A percentile compares a stretch with the other conserved stretches of the same genome.
phyloP scores from a whole-genome alignment of 2,329 filamentous ascomycete species.

The Pyrenophora seminiperda region DNA sequence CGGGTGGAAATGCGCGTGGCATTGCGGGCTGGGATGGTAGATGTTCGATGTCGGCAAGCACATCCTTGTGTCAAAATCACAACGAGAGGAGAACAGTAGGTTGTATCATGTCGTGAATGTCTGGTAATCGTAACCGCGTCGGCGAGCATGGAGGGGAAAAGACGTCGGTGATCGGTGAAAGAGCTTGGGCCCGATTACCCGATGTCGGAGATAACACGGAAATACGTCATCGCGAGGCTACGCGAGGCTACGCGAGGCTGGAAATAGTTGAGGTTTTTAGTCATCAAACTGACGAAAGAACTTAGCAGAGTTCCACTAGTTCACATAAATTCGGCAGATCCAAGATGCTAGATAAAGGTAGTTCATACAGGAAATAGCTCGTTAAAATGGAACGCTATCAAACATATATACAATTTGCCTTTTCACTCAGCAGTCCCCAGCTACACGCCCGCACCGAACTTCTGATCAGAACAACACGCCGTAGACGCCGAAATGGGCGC shows the following conservation, averaged over 20 bases:
- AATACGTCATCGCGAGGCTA: slow-evolving; percentile 3
- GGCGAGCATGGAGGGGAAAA: slow-evolving; percentile 10
- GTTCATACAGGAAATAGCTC: neutral
- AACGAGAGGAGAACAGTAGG: neutral
- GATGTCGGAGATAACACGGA: slow-evolving; percentile 7
- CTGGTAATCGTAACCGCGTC: neutral
- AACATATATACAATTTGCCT: neutral
- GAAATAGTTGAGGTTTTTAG: no score
- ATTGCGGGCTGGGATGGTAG: slow-evolving; percentile 41
- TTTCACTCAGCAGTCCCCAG: neutral
- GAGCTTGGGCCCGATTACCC: slow-evolving; percentile 20
- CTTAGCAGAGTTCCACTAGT: no score
- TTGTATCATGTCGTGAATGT: slow-evolving; percentile 13
- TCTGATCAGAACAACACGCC: slow-evolving; percentile 24
- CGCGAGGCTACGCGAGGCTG: neutral
- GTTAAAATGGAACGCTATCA: neutral
- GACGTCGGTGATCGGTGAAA: slow-evolving; percentile 2
- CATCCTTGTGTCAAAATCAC: slow-evolving; percentile 26
- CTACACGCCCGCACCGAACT: slow-evolving; percentile 28
- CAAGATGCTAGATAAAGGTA: no score
- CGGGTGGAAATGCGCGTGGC: slow-evolving; percentile 57
- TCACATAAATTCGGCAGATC: no score
- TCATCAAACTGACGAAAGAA: no score
- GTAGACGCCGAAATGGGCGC: slow-evolving; percentile 12
- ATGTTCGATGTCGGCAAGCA: slow-evolving; percentile 16